Percentiles rank a stretch among this genome's conserved stretches.
Conservation (phyloP, 2,329 filamentous ascomycete genomes). For the Calonectria honghensis region DNA sequence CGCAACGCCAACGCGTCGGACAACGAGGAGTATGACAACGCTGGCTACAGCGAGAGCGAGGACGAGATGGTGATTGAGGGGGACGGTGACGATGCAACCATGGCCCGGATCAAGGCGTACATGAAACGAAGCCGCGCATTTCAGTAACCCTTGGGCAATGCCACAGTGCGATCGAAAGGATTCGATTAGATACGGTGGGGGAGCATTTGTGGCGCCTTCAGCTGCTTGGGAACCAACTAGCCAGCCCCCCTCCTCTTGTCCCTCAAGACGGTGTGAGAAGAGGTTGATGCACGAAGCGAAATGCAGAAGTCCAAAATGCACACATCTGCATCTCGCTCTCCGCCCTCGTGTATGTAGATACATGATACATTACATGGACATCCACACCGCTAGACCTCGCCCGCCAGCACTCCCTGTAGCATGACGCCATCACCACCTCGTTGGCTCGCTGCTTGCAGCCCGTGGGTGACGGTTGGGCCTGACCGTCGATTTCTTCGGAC, state of each 20-base stretch:
- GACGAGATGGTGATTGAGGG: conserved; percentile 63
- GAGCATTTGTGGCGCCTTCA: conserved; percentile 15
- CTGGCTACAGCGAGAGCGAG: conserved; percentile 60
- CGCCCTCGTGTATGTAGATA: conserved; percentile 3
- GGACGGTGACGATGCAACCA: conserved; percentile 61
- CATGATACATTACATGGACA: conserved; percentile 25
- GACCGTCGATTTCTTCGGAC: conserved; percentile 28
- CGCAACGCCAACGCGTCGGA: conserved; percentile 73
- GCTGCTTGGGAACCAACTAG: not conserved
- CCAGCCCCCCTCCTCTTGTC: not conserved
- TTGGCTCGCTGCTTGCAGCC: conserved; percentile 42
- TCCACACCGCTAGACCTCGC: conserved; percentile 44
- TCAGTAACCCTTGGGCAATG: conserved; percentile 42
- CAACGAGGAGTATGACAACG: conserved; percentile 71
- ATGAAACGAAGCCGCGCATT: conserved; percentile 60
- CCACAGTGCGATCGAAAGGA: conserved; percentile 24
- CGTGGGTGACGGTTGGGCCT: conserved; percentile 22
- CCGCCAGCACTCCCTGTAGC: conserved; percentile 32
- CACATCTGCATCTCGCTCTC: conserved; percentile 4
- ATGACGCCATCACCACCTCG: conserved; percentile 47
- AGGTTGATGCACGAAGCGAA: conserved; percentile 6
- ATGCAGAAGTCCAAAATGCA: conserved; percentile 24
- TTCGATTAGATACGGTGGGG: conserved; percentile 3
- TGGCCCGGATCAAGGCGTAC: conserved; percentile 63
- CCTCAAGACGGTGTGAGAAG: not conserved